Conservation (phyloP, 1,139 yeast species). For the Yamadazyma jaroonii region DNA sequence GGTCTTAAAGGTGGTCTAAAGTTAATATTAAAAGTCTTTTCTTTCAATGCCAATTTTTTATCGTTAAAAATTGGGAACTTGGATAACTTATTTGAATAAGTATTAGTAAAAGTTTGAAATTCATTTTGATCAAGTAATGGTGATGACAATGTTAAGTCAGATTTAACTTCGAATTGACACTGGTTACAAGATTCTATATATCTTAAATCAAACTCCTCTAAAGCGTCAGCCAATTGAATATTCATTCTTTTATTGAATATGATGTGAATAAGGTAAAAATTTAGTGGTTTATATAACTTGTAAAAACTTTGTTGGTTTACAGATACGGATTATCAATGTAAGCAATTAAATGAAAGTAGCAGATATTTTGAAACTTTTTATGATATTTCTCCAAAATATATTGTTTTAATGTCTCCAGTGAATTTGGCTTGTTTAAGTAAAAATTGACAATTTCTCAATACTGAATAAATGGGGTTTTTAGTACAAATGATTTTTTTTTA, state of each 20-base stretch:
- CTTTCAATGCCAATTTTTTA: conserved; percentile 7
- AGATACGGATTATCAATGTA: too few species aligned
- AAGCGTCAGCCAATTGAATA: conserved; percentile 17
- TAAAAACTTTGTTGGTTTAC: too few species aligned
- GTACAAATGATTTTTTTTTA: too few species aligned
- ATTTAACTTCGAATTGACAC: conserved; percentile 11
- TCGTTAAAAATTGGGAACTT: conserved; percentile 14
- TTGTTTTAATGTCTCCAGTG: too few species aligned
- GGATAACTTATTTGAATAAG: neutral
- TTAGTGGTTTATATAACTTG: too few species aligned
- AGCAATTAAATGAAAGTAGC: too few species aligned
- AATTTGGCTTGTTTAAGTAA: too few species aligned
- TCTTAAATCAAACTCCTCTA: conserved; percentile 17
- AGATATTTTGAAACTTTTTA: too few species aligned
- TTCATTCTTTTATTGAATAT: conserved; percentile 12
- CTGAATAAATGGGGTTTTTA: too few species aligned
- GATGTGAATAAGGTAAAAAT: too few species aligned
- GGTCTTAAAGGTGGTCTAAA: conserved; percentile 17
- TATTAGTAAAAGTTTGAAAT: neutral
- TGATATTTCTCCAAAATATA: too few species aligned
- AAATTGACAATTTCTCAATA: too few species aligned
- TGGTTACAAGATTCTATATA: conserved; percentile 21
- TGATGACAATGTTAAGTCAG: conserved; percentile 14
- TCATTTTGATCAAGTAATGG: conserved; percentile 15
- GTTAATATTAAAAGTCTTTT: conserved; percentile 4